Evolutionary conservation across 768 basidiomycete species (phyloP).

Genomic region (Tulasnella sp.): DNA sequence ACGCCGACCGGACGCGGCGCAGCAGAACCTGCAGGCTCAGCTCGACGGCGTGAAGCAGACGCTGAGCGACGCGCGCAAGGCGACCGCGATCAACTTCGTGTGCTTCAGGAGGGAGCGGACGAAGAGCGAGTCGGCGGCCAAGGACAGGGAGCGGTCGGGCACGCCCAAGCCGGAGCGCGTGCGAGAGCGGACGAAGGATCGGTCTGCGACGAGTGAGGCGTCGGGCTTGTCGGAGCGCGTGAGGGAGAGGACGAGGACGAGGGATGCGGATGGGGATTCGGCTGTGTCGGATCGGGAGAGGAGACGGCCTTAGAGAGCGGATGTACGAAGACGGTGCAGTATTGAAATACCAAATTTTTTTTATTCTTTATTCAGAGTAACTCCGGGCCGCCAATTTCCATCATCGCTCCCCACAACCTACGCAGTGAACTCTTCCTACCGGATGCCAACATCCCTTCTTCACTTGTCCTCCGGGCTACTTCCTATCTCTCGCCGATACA

Average conservation of each 20-base stretch:
- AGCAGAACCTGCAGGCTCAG: constrained; percentile 83
- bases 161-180: neutral
- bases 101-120: constrained; percentile 65
- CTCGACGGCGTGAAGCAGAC: constrained; percentile 92
- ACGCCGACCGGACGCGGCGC: constrained; percentile 58
- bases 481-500: neutral
- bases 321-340: neutral
- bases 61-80: constrained; percentile 80
- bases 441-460: neutral
- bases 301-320: neutral
- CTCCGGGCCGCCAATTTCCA: neutral
- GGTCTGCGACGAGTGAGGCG: neutral
- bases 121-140: constrained; percentile 18
- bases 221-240: constrained; percentile 8
- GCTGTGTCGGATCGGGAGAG: neutral
- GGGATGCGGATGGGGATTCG: constrained; percentile 1
- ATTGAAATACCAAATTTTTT: neutral
- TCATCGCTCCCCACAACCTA: too few relatives aligned
- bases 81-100: constrained; percentile 92
- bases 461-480: neutral
- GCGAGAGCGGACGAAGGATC: constrained; percentile 20
- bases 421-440: neutral
- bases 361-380: neutral
- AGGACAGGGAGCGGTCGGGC: neutral
- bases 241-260: constrained; percentile 14